Conservation (phyloP, 1,284 basidiomycete species). For the Acaromyces ingoldii region DNA sequence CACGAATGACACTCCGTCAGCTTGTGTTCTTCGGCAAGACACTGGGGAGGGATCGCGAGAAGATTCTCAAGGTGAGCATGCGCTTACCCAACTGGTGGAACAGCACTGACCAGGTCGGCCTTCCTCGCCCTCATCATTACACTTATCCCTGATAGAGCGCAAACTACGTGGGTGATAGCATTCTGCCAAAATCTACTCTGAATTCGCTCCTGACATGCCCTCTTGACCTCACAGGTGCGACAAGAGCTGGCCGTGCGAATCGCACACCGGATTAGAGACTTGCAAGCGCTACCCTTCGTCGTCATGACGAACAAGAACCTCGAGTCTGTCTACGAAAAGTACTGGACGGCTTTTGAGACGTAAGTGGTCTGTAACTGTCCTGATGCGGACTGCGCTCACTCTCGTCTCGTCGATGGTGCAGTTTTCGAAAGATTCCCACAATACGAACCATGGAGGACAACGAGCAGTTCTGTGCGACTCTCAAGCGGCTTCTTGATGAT, state of each 20-base stretch:
- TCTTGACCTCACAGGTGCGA: no score
- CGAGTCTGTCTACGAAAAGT: constrained; percentile 70
- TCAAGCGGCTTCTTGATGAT: constrained; percentile 64
- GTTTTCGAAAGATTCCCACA: constrained; percentile 70
- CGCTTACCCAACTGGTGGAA: no score
- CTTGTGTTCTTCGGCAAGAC: constrained; percentile 59
- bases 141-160: no score
- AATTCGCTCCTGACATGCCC: no score
- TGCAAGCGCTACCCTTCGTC: constrained; percentile 78
- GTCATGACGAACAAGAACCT: constrained; percentile 82
- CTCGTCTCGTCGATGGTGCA: constrained; percentile 45
- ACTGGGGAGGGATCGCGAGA: constrained; percentile 29
- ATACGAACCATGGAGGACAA: constrained; percentile 73
- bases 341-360: constrained; percentile 53
- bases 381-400: constrained; percentile 21
- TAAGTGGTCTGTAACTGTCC: constrained; percentile 59
- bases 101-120: no score
- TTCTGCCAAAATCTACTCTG: no score
- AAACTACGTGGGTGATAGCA: no score
- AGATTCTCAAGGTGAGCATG: constrained; percentile 26
- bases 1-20: constrained; percentile 71
- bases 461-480: constrained; percentile 68
- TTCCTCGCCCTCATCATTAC: no score
- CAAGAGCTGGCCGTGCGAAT: constrained; percentile 81
- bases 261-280: constrained; percentile 77